Evolutionary conservation across 129 eudicot species (phyloP), one percentile per base, ranked within the genome.

Genomic region (Helichrysum umbraculigerum): DNA sequence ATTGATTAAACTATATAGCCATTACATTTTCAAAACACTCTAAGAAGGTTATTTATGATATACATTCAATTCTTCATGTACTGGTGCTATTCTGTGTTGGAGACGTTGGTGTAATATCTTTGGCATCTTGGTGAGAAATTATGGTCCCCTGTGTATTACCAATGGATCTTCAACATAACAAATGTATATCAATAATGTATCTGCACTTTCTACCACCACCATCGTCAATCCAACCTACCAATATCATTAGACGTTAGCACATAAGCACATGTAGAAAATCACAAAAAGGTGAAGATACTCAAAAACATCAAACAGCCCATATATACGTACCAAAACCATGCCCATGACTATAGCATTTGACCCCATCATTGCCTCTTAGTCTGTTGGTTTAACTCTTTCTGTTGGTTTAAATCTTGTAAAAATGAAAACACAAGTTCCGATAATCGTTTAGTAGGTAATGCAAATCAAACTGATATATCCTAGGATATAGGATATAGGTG

Each of bases 161-260:
- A 83, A 51, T 3, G 98, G 96, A 77, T 93, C 98, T 82, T 90
- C 89, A 1, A 93, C 96, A 32, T 90, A 93, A 77, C 98, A 93
- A 4, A 25, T 25, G 28, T 25, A 25, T 25, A 25, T 25, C 28
- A 25, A 25, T 25, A 25, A 25, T 25, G 28, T 25, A n/a, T 25
- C 28, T 25, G 28, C 28, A 25, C 28, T 25, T 25, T 25, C 28
- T 25, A 25, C 28, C 28, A 25, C 28, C 28, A 25, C 28, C 1
- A 25, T 25, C 28, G 1, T 25, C 28, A 25, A 25, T 25, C 28
- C 1, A 25, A 25, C 28, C 28, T 25, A 25, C 28, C 28, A 25
- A 25, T 25, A 25, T 25, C 28, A 25, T 25, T 25, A 25, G 28
- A 25, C 28, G 28, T 25, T 25, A 25, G 28, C 28, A 25, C 28